Evolutionary conservation across 2,329 filamentous ascomycete genomes (phyloP).

Genomic region (Balansia obtecta): DNA sequence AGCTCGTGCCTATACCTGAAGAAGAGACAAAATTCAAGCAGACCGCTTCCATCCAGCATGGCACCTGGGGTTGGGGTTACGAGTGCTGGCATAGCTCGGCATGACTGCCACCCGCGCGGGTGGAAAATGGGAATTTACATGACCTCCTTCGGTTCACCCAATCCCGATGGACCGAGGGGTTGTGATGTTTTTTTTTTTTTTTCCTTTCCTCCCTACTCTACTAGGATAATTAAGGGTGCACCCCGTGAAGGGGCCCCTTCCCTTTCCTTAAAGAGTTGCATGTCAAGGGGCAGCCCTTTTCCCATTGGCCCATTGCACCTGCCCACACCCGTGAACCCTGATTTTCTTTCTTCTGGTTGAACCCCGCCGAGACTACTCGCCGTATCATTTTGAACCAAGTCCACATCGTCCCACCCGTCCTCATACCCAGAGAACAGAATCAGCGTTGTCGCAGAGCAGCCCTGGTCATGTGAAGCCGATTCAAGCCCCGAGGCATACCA

Average conservation of each 20-base stretch:
- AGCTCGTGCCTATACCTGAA: too few species aligned
- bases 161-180: too few species aligned
- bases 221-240: neutral
- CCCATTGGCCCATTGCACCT: conserved; percentile 1
- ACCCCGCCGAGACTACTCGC: neutral
- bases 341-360: neutral
- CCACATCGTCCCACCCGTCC: neutral
- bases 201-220: too few species aligned
- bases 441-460: neutral
- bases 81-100: too few species aligned
- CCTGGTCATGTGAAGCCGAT: conserved; percentile 1
- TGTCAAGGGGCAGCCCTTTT: conserved; percentile 1
- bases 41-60: too few species aligned
- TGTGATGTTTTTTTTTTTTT: too few species aligned
- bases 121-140: too few species aligned
- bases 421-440: too few species aligned
- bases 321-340: neutral
- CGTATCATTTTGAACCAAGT: neutral
- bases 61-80: too few species aligned
- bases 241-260: neutral
- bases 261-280: neutral
- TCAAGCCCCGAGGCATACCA: neutral
- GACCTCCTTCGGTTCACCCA: too few species aligned
- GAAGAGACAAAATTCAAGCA: too few species aligned
- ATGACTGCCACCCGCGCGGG: too few species aligned